phyloP scores from a whole-genome alignment of 139 green algal genomes.

The Chlamydomonas sphaeroides region DNA sequence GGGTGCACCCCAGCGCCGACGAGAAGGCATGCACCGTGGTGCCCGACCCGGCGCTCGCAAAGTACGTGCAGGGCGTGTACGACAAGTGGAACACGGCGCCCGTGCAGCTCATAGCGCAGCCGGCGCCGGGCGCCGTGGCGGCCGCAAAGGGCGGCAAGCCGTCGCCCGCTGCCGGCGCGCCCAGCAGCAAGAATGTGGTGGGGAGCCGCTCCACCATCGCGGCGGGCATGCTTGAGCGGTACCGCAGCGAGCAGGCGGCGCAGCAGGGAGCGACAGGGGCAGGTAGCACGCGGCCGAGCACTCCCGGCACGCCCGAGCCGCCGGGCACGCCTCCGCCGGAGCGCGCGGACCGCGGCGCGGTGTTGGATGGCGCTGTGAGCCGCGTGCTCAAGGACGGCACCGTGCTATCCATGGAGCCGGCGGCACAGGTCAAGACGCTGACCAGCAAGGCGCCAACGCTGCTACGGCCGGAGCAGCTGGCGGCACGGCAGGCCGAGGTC shows the following conservation, averaged over 20 bases:
- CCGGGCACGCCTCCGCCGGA: background rate
- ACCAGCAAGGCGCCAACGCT: background rate
- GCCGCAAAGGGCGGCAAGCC: background rate
- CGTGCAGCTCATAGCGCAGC: background rate
- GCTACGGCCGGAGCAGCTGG: constrained; percentile 25
- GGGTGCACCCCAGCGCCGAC: constrained; percentile 47
- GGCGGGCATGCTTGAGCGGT: constrained; percentile 34
- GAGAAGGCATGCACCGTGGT: constrained; percentile 59
- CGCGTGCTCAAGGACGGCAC: constrained; percentile 47
- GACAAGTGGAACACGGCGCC: constrained; percentile 60
- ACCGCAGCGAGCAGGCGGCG: constrained; percentile 9
- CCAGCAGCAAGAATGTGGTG: background rate
- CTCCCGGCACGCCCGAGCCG: background rate
- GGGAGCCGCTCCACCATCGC: constrained; percentile 2
- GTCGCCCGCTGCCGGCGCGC: background rate
- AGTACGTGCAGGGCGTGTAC: constrained; percentile 54
- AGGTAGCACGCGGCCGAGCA: too few species aligned
- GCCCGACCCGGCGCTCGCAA: constrained; percentile 51
- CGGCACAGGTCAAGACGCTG: background rate
- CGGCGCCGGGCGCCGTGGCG: background rate
- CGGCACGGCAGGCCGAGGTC: background rate
- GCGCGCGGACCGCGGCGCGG: background rate
- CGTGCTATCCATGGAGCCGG: constrained; percentile 3
- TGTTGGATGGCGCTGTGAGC: background rate
- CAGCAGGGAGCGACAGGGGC: too few species aligned